A percentile compares a stretch with the other conserved stretches of the same genome.
Conservation (phyloP, 2,329 filamentous ascomycete species). For the Purpureocillium lavendulum region DNA sequence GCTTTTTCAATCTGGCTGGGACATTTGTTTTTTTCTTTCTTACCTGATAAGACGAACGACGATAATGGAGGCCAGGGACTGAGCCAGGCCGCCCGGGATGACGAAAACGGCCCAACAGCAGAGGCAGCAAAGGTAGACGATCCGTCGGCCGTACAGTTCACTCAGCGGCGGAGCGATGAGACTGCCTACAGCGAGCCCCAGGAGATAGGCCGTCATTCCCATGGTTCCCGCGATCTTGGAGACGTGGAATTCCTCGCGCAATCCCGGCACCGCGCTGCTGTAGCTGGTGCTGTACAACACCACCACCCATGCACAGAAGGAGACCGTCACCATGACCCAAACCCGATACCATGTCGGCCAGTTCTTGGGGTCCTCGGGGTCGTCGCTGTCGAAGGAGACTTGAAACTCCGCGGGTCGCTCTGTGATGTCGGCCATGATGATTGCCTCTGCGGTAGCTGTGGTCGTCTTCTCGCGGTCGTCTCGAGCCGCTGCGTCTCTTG, state of each 20-base stretch:
- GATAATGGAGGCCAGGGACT: constrained; percentile 60
- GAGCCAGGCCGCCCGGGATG: constrained; percentile 62
- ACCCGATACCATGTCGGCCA: constrained; percentile 47
- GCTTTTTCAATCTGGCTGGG: too few species aligned
- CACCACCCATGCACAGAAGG: constrained; percentile 36
- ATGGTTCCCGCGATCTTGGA: constrained; percentile 55
- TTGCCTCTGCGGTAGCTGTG: too few species aligned
- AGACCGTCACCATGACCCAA: constrained; percentile 35
- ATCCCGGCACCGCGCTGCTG: constrained; percentile 60
- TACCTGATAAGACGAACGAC: constrained; percentile 65
- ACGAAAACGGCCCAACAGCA: constrained; percentile 58
- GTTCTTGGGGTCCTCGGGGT: constrained; percentile 58
- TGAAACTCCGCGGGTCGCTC: constrained; percentile 54
- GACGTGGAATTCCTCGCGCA: constrained; percentile 58
- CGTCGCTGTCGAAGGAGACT: constrained; percentile 61
- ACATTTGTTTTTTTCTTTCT: constrained; percentile 8
- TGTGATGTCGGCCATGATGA: too few species aligned
- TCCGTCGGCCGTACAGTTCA: constrained; percentile 59
- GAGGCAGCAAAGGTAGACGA: constrained; percentile 61
- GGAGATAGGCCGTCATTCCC: constrained; percentile 69
- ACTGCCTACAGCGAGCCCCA: constrained; percentile 64
- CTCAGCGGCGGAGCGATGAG: constrained; percentile 66
- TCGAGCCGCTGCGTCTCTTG: too few species aligned
- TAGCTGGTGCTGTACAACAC: constrained; percentile 74
- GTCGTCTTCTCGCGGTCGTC: too few species aligned